A percentile compares a stretch with the other conserved stretches of the same genome.
Conservation (phyloP, 1,139 yeast species). For the Hanseniaspora uvarum region DNA sequence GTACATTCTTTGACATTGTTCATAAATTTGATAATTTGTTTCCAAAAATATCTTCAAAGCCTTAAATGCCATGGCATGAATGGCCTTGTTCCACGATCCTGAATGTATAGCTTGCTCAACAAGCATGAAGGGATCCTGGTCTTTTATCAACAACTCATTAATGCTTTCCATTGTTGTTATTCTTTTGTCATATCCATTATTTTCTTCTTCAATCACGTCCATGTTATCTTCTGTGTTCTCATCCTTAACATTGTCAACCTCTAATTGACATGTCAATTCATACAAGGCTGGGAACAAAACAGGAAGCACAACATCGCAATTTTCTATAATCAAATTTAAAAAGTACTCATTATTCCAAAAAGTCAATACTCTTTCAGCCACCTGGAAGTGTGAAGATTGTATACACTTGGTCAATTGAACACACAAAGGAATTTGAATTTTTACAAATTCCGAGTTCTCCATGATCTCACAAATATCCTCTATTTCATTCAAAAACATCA, state of each 20-base stretch:
- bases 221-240: slow-evolving; percentile 27
- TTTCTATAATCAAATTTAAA: slow-evolving; percentile 77
- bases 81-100: slow-evolving; percentile 75
- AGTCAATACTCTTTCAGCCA: slow-evolving; percentile 86
- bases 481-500: slow-evolving; percentile 87
- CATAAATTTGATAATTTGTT: slow-evolving; percentile 81
- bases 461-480: slow-evolving; percentile 95
- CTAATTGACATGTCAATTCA: slow-evolving; percentile 55
- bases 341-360: slow-evolving; percentile 95
- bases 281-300: slow-evolving; percentile 83
- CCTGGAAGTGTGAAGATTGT: slow-evolving; percentile 93
- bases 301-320: slow-evolving; percentile 84
- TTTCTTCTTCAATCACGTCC: slow-evolving; percentile 38
- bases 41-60: slow-evolving; percentile 91
- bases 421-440: slow-evolving; percentile 85
- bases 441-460: slow-evolving; percentile 84
- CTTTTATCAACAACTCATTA: slow-evolving; percentile 15
- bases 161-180: slow-evolving; percentile 16
- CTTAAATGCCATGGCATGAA: slow-evolving; percentile 79
- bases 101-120: slow-evolving; percentile 34
- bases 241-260: slow-evolving; percentile 34
- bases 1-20: slow-evolving; percentile 80
- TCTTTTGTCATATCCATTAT: slow-evolving; percentile 12
- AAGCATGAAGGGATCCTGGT: slow-evolving; percentile 30
- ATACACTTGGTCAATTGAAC: slow-evolving; percentile 92